These are phyloP conservation scores for Cytospora piceicola DNA, from an alignment of 2,329 filamentous ascomycete species.

Conservation along the genomic window DNA sequence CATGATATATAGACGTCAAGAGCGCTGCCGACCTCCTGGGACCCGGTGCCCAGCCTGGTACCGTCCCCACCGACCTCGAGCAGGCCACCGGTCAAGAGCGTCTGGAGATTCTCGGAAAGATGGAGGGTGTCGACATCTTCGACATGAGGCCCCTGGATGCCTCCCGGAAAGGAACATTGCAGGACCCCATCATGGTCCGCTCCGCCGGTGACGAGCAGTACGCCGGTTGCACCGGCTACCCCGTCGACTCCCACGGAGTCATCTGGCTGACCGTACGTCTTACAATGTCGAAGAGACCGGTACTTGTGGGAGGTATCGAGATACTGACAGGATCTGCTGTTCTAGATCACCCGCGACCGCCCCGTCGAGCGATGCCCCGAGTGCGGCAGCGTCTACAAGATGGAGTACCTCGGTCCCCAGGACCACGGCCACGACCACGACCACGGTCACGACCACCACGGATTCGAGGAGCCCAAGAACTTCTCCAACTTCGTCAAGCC, in stretches of 20 bases:
- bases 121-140: conserved; percentile 97
- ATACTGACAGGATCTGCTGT: conserved; percentile 14
- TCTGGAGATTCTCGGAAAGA: conserved; percentile 98
- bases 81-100: conserved; percentile 97
- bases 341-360: conserved; percentile 81
- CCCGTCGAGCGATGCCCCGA: conserved; percentile 94
- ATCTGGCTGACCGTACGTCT: conserved; percentile 84
- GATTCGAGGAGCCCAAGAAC: conserved; percentile 87
- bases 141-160: conserved; percentile 97
- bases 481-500: conserved; percentile 96
- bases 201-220: conserved; percentile 96
- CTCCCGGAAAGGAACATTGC: conserved; percentile 83
- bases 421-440: conserved; percentile 63
- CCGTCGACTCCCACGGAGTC: conserved; percentile 88
- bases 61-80: conserved; percentile 90
- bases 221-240: conserved; percentile 91
- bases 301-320: background rate
- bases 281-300: background rate
- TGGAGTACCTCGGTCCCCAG: conserved; percentile 89
- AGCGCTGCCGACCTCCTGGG: conserved; percentile 79
- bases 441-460: conserved; percentile 57
- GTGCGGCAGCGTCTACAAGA: conserved; percentile 96
- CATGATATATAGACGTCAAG: conserved; percentile 71
- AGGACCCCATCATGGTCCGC: conserved; percentile 88
- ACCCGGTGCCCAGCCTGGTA: conserved; percentile 80